Conservation (phyloP, 2,329 filamentous ascomycete species). For the Penicillium sp. region DNA sequence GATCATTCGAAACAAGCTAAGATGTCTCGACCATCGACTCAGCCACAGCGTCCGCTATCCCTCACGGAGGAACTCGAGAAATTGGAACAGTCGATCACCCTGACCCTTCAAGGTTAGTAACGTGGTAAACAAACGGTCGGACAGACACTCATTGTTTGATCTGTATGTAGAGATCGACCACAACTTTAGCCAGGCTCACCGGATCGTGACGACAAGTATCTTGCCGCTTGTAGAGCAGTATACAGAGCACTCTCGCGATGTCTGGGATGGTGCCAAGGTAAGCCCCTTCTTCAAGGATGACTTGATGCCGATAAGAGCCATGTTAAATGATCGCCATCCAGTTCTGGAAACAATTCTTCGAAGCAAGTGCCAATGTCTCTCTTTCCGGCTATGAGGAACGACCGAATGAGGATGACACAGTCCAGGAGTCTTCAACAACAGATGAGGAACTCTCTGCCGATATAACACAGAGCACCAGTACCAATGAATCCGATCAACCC, state of each 20-base stretch:
- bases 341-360: conserved; percentile 99
- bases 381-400: conserved; percentile 89
- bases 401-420: conserved; percentile 53
- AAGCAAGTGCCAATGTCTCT: conserved; percentile 94
- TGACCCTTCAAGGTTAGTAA: conserved; percentile 75
- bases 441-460: conserved; percentile 53
- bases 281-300: conserved; percentile 6
- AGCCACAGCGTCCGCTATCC: conserved; percentile 57
- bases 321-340: conserved; percentile 33
- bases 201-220: conserved; percentile 90
- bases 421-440: conserved; percentile 48
- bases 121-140: conserved; percentile 13
- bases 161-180: conserved; percentile 78
- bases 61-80: conserved; percentile 93
- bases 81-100: conserved; percentile 91
- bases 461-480: conserved; percentile 38
- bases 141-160: conserved; percentile 10
- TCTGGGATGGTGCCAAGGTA: conserved; percentile 96
- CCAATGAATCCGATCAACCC: conserved; percentile 35
- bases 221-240: conserved; percentile 92
- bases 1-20: conserved; percentile 2
- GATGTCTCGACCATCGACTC: conserved; percentile 49
- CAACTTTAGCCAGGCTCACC: conserved; percentile 94
- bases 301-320: neutral
- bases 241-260: conserved; percentile 82